Base-by-base conservation (phyloP, 2,329 filamentous ascomycete genomes). In the Cladophialophora bantiana region DNA sequence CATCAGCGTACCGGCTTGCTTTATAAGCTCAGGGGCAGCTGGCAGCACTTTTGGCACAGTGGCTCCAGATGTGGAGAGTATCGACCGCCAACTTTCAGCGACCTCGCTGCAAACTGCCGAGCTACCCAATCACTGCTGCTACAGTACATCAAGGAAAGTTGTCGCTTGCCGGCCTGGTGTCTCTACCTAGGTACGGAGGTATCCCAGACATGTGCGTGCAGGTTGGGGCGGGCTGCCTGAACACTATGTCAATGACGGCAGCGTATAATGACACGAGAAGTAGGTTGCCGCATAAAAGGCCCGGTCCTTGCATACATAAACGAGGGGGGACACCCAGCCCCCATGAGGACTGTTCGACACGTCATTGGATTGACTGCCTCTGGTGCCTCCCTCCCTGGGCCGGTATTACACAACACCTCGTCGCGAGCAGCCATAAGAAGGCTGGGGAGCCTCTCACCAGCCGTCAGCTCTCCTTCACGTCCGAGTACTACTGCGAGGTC, bases 341-440 rank as follows among this genome's bases (percentile, higher is more conserved):
- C 31, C 13, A 65, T 65, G 57, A 40, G 62, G 45, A 42, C 18
- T 10, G 32, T 65, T 18, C 34, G 38, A n/a, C 56, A 60, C 45
- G 45, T 65, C 45, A 59, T 61, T 55, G 56, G 57, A 42, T 35
- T 54, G 55, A 60, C 36, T 31, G 12, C 12, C 9, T 53, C 45
- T 32, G 53, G 26, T 31, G 12, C 12, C 9, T 53, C 45, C 45
- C 58, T 32, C 35, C 1, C 18, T 48, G 20, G 2, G 31, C 42
- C 31, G 10, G 20, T 50, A 26, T 26, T 26, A 26, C n/a, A 20
- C 18, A 38, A 34, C 5, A 20, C 31, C 52, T 15, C 35, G 40
- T 38, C 45, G 48, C 59, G 45, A 61, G 10, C 34, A 61, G 10
- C 34, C 38, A 61, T 61, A 61, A 54, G 48, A 61, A 52, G 34